Base-by-base conservation (phyloP, 1,284 basidiomycete genomes). In the Sanghuangporus sanghuang region DNA sequence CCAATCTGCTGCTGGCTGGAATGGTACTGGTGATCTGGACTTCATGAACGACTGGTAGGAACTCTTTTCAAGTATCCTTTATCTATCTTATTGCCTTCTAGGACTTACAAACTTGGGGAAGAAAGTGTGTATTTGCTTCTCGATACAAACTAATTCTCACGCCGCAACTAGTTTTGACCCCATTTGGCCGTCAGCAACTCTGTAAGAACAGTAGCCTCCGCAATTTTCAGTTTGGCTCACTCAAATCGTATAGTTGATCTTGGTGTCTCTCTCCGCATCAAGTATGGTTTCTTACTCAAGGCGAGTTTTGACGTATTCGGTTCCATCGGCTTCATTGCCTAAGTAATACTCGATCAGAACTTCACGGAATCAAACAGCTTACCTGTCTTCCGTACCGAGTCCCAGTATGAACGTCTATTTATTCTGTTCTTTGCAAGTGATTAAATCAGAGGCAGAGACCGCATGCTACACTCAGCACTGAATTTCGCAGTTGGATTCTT, bases 401-500 rank as follows among this genome's bases (percentile, higher is more conserved):
- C 91, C 2, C 89, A 93, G 84, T 92, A 75, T 67, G 87, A 71
- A 48, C 67, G 69, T 57, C 16, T 70, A 9, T 21, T 36, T 18
- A n/a, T 46, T 66, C 12, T n/a, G 62, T 14, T 53, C 4, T 35
- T 21, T 14, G 14, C 42, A 18, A 42, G 57, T 14, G 50, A 32
- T 35, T 16, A 8, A 61, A 48, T 64, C 46, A 55, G 36, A 21
- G 59, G 12, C 68, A 85, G 88, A 71, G 85, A 93, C 73, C 88
- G 92, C 35, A 94, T 94, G 91, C 81, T 91, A 32, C 79, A 87
- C 36, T 93, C 92, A 6, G 90, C 91, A 0, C 73, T 89, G 66
- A 94, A 95, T 73, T 94, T 95, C 70, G 92, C 91, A 2, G 78
- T 92, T 49, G 93, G 92, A 0, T 93, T 95, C 80, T 95, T 95